Evolutionary conservation across 768 basidiomycete species (phyloP), one percentile per base, ranked within the genome.

Genomic region (Xerocomellus amylosporus): DNA sequence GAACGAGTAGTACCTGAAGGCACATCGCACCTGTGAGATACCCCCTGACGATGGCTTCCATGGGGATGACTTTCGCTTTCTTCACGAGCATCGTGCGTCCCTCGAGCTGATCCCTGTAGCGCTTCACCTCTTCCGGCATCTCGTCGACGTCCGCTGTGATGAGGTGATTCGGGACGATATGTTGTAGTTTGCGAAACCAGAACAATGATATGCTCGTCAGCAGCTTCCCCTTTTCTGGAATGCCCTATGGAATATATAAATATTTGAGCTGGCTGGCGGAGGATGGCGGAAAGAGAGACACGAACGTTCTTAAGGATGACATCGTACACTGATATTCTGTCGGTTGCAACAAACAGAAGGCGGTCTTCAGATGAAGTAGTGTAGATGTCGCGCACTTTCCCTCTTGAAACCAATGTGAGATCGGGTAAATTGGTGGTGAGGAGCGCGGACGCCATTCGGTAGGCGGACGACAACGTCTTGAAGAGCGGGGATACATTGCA

Each of bases 341-440:
- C 97, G 10, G 90, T 87, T 12, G 96, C 95, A 54, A 98, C 87
- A 68, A 98, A 98, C 39, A 99, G 80, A 19, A 99, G 80, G 60
- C 83, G 80, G 49, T 85, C 79, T 20, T 81, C 78, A 7, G 83
- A 84, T 6, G 87, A 85, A 13, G 84, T 86, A 31, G 81, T 64
- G 73, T 99, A 98, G 66, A 99, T 87, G 71, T 98, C 96, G 53
- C 97, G 85, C 20, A 99, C 97, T 80, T 99, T 99, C 54, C 97
- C 97, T 68, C 80, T 84, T 2, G 93, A 93, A 31, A 98, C 54
- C 2, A 98, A 75, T 24, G 74, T 80, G 47, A 97, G 78, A 24
- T 68, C 76, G 19, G 83, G 81, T 5, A 90, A 73, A 63, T 86
- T 63, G 5, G 85, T 82, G 46, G 79, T 71, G 39, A 80, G 78